Conservation (phyloP, 371 early-diverging fungal genomes). For the Mucor indicus region DNA sequence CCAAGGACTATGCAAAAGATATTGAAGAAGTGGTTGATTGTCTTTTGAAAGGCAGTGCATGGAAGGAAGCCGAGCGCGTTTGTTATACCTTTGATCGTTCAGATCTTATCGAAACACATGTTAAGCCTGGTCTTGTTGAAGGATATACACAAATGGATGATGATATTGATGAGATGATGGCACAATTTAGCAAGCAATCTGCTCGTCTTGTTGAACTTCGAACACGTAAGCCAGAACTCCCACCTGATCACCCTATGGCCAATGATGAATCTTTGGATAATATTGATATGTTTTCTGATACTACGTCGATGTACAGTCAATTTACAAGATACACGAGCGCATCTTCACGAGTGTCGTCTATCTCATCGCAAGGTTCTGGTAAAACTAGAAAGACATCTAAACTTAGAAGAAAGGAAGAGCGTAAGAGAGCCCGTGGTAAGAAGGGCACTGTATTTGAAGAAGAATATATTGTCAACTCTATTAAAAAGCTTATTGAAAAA, state of each 20-base stretch:
- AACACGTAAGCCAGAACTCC: slow-evolving; percentile 37
- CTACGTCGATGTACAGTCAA: slow-evolving; percentile 87
- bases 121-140: slow-evolving; percentile 71
- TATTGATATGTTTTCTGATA: slow-evolving; percentile 92
- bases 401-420: slow-evolving; percentile 65
- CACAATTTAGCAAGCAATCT: slow-evolving; percentile 67
- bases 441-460: slow-evolving; percentile 89
- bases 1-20: slow-evolving; percentile 67
- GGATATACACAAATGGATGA: slow-evolving; percentile 62
- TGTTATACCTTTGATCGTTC: slow-evolving; percentile 51
- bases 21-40: slow-evolving; percentile 64
- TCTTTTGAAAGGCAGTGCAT: slow-evolving; percentile 63
- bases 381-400: slow-evolving; percentile 66
- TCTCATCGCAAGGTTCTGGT: slow-evolving; percentile 37
- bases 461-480: slow-evolving; percentile 79
- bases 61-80: slow-evolving; percentile 70
- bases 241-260: slow-evolving; percentile 28
- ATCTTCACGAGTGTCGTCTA: slow-evolving; percentile 54
- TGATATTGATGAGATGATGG: slow-evolving; percentile 70
- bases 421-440: slow-evolving; percentile 80
- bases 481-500: slow-evolving; percentile 53
- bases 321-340: slow-evolving; percentile 75
- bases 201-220: slow-evolving; percentile 57
- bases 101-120: slow-evolving; percentile 73
- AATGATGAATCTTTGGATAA: slow-evolving; percentile 71